Base-by-base conservation (phyloP, 352 stramenopile genomes). In the Phytophthora nicotianae region DNA sequence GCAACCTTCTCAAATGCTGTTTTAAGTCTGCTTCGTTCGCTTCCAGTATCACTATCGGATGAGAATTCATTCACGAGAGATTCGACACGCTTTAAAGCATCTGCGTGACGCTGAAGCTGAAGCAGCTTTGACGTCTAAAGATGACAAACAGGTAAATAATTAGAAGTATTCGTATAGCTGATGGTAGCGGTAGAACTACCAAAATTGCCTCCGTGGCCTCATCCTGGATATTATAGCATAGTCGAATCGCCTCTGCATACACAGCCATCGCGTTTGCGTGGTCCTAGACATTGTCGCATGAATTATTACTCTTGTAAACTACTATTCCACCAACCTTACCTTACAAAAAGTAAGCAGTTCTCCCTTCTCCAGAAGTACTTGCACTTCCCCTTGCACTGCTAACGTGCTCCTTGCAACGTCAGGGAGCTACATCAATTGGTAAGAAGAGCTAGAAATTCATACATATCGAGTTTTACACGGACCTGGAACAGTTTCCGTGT, bases 191-290 rank as follows among this genome's bases (percentile, higher is more conserved):
- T 16, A 27, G 9, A n/a, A 32, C 4, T 27, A 86, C 80, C 29
- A 88, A 50, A 41, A 71, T 64, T 14, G 65, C 65, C 38, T 86
- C 80, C 5, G 62, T 79, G 14, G 62, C 69, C 64, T 86, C 75
- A 48, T 89, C 80, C 10, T 69, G 65, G 20, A 80, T 51, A 17
- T 63, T 66, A 47, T 72, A 75, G 53, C 77, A 86, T 4, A 86
- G 41, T 24, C 73, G 68, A 51, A 89, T 74, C 4, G 71, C 80
- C 5, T 86, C 57, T 6, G 72, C 55, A 21, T 75, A 79, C 1
- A 33, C 62, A 7, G 53, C 35, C 35, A 86, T 66, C 0, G 75
- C 75, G 16, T 76, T 67, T 10, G 17, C 42, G 10, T 42, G 53
- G n/a, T 76, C 37, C 80, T 89, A 51, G 0, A 57, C 2, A 17